These are phyloP conservation scores for Dicorynia guianensis DNA, from an alignment of 306 rosid genomes.

Conservation along the genomic window DNA sequence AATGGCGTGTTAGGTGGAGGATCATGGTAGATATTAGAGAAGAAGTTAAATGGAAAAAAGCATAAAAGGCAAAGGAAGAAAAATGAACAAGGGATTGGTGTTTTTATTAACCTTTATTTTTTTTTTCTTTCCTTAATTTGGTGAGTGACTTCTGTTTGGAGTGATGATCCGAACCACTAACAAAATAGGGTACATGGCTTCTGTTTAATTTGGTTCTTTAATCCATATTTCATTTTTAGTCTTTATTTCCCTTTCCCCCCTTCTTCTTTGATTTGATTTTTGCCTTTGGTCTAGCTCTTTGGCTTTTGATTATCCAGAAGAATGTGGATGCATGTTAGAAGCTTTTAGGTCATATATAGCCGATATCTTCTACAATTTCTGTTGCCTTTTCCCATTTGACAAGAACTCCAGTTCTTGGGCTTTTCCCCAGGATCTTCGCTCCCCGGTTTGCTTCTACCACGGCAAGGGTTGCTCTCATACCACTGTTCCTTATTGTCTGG, in stretches of 20 bases:
- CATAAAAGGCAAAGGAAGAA: neutral
- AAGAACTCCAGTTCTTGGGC: conserved; percentile 34
- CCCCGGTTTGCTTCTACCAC: conserved; percentile 39
- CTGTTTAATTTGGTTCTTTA: conserved; percentile 34
- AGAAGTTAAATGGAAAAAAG: neutral
- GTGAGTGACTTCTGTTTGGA: conserved; percentile 52
- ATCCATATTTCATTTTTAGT: conserved; percentile 27
- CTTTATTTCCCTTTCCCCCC: neutral
- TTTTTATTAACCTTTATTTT: conserved; percentile 34
- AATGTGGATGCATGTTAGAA: conserved; percentile 57
- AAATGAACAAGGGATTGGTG: conserved; percentile 35
- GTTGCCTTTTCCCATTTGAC: conserved; percentile 24
- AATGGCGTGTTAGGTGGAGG: conserved; percentile 94
- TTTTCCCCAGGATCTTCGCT: conserved; percentile 29
- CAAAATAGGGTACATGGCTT: conserved; percentile 62
- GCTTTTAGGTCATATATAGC: conserved; percentile 25
- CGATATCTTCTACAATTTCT: conserved; percentile 1
- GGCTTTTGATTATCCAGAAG: conserved; percentile 26
- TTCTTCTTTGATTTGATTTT: conserved; percentile 16
- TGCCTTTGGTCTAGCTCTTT: neutral
- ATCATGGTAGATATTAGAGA: conserved; percentile 69
- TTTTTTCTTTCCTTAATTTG: conserved; percentile 24
- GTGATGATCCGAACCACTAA: conserved; percentile 54
- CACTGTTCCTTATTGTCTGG: conserved; percentile 38
- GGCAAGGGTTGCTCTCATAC: conserved; percentile 38